Conservation (phyloP, 2,329 filamentous ascomycete species). For the Scedosporium minutisporum region DNA sequence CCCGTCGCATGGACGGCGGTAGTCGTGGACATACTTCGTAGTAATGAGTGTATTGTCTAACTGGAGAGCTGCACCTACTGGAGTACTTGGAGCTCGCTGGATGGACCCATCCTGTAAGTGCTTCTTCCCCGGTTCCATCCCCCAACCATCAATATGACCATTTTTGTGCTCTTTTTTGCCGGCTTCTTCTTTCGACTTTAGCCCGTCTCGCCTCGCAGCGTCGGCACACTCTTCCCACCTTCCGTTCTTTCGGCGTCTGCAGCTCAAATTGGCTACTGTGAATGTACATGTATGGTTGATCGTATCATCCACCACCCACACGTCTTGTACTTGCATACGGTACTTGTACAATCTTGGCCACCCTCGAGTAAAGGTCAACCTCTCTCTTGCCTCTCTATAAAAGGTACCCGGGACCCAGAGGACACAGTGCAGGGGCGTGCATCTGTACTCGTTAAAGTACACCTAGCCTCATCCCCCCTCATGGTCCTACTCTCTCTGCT, state of each 20-base stretch:
- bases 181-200: background rate
- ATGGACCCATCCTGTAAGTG: too few species aligned
- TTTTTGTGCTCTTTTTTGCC: background rate
- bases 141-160: too few species aligned
- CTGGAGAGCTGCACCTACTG: too few species aligned
- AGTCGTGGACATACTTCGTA: too few species aligned
- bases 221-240: background rate
- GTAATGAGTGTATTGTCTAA: too few species aligned
- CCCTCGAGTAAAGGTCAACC: background rate
- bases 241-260: background rate
- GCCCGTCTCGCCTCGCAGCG: background rate
- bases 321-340: background rate
- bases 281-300: background rate
- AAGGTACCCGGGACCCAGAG: background rate
- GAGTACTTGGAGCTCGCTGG: too few species aligned
- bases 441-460: background rate
- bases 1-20: too few species aligned
- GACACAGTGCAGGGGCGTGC: background rate
- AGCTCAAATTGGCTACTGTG: background rate
- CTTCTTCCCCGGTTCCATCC: background rate
- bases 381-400: background rate
- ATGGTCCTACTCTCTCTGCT: background rate
- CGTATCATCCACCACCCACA: background rate
- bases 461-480: conserved; percentile 1
- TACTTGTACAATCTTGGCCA: background rate